Evolutionary conservation across 1,284 basidiomycete genomes (phyloP).

Genomic region (Ustilago nuda): DNA sequence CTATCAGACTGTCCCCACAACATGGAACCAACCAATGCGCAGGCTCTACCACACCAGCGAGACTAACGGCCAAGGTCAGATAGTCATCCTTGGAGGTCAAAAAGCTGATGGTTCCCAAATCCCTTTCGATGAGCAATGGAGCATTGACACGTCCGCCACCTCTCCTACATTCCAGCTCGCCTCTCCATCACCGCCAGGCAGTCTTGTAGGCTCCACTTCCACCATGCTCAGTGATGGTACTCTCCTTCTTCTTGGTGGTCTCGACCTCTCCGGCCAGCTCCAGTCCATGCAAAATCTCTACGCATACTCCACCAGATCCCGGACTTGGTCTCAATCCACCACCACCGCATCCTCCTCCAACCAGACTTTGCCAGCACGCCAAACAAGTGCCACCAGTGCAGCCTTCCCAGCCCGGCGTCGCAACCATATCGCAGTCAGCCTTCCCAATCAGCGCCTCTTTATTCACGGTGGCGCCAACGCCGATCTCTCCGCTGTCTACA

Average conservation of each 20-base stretch:
- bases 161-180: conserved; percentile 30
- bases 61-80: conserved; percentile 36
- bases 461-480: conserved; percentile 61
- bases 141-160: conserved; percentile 17
- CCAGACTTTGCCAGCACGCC: not conserved
- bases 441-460: conserved; percentile 58
- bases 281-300: conserved; percentile 52
- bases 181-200: conserved; percentile 31
- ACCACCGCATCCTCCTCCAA: conserved; percentile 14
- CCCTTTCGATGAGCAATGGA: conserved; percentile 51
- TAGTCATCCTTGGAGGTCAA: conserved; percentile 62
- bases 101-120: conserved; percentile 58
- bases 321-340: conserved; percentile 41
- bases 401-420: conserved; percentile 51
- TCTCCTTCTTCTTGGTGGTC: conserved; percentile 56
- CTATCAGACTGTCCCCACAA: conserved; percentile 23
- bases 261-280: conserved; percentile 43
- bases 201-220: conserved; percentile 51
- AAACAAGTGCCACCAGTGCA: not conserved
- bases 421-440: conserved; percentile 59
- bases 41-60: conserved; percentile 57
- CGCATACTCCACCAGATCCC: conserved; percentile 37
- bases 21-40: conserved; percentile 60
- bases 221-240: conserved; percentile 63
- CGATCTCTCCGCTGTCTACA: conserved; percentile 56